Percentiles rank a stretch among this genome's conserved stretches.
Conservation (phyloP, 768 basidiomycete genomes). For the Leucocoprinus leucothites region DNA sequence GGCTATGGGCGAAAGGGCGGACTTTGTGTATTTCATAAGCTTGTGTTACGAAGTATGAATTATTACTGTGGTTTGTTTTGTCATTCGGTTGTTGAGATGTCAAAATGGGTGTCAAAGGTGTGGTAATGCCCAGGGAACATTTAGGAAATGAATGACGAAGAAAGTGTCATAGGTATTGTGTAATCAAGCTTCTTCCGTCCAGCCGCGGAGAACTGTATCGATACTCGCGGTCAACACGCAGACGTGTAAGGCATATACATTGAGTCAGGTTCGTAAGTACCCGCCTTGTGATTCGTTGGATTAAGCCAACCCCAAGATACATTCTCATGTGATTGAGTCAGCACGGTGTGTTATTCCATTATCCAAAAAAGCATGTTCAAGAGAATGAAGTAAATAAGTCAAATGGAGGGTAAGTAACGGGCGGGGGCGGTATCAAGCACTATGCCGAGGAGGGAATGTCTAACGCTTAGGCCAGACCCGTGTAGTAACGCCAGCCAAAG, state of each 20-base stretch:
- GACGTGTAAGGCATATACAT: too few species aligned
- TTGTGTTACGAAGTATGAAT: not conserved
- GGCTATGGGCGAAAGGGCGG: conserved; percentile 6
- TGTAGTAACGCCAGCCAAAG: conserved; percentile 84
- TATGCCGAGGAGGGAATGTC: not conserved
- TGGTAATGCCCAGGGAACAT: too few species aligned
- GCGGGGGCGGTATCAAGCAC: conserved; percentile 12
- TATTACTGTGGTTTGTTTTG: not conserved
- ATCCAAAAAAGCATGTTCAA: conserved; percentile 4
- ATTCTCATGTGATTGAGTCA: conserved; percentile 4
- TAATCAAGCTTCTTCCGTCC: too few species aligned
- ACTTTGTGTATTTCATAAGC: not conserved
- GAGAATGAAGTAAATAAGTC: conserved; percentile 9
- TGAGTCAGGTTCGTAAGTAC: not conserved
- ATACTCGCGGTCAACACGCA: too few species aligned
- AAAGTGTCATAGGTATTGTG: too few species aligned
- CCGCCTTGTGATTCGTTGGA: not conserved
- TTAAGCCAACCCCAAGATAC: not conserved
- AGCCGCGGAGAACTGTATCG: too few species aligned
- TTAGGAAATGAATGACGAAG: too few species aligned
- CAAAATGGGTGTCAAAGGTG: not conserved
- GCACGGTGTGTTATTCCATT: conserved; percentile 2
- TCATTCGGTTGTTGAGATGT: not conserved
- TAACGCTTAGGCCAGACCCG: conserved; percentile 37
- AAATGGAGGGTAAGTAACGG: conserved; percentile 7